Evolutionary conservation across 2,329 filamentous ascomycete genomes (phyloP).

Genomic region (Aspergillus fumigatus): DNA sequence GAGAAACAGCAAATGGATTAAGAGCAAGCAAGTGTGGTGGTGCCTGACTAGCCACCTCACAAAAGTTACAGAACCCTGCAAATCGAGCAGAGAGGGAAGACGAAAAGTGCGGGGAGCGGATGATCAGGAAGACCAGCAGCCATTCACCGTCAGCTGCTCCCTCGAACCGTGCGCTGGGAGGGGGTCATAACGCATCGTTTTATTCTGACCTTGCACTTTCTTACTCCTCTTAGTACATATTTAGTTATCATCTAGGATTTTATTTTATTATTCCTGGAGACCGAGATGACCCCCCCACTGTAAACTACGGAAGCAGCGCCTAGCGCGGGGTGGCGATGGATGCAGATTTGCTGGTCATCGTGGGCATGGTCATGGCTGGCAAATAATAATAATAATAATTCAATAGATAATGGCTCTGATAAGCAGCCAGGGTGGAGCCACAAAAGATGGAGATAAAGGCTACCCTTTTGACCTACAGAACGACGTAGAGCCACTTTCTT

Average conservation of each 20-base stretch:
- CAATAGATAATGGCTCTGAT: conserved; percentile 18
- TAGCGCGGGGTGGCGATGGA: conserved; percentile 24
- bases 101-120: conserved; percentile 5
- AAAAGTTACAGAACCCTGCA: conserved; percentile 1
- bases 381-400: too few species aligned
- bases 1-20: not conserved
- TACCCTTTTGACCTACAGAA: too few species aligned
- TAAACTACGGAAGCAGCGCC: conserved; percentile 17
- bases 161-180: conserved; percentile 9
- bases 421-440: conserved; percentile 34
- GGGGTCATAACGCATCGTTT: not conserved
- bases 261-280: not conserved
- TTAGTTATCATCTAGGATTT: not conserved
- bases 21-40: conserved; percentile 1
- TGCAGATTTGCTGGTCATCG: conserved; percentile 5
- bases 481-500: not conserved
- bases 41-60: conserved; percentile 5
- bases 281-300: not conserved
- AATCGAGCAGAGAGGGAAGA: not conserved
- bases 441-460: conserved; percentile 20
- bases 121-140: conserved; percentile 5
- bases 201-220: not conserved
- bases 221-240: not conserved
- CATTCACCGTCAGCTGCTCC: conserved; percentile 3
- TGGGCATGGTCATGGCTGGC: not conserved